Evolutionary conservation across 352 stramenopile genomes (phyloP), one percentile per base, ranked within the genome.

Genomic region (Phytopythium aichiense): DNA sequence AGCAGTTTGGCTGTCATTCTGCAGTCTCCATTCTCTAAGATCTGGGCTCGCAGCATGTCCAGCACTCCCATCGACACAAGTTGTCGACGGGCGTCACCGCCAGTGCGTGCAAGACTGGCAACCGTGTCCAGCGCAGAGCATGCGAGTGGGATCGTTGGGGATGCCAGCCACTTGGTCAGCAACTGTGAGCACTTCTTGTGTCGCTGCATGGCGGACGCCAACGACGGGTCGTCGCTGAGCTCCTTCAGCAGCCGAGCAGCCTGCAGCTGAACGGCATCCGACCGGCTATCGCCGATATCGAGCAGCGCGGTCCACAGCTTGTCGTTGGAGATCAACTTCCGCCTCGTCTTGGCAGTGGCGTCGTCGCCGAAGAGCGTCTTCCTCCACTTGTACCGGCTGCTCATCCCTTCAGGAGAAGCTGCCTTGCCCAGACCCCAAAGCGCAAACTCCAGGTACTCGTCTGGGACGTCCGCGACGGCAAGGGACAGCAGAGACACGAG

Each of bases 291-390:
- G 0, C 60, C 61, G 8, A 70, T 62, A 12, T 67, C 51, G 6
- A 74, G 30, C 3, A 92, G 50, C 4, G 72, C 67, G 0, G 61
- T 57, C 83, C 83, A 92, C 28, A 92, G 64, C 31, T 75, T 71
- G 38, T 77, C 67, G 48, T 77, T 88, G 1, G 52, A 56, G 12
- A 89, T 54, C 8, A 92, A 66, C 52, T 89, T 89, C 2, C 69
- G 64, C 15, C 76, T 58, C 1, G 74, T 92, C 54, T 83, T 87
- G 42, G 65, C 67, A 0, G 67, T 65, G 2, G 66, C 66, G 51
- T 92, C 83, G 30, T 89, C 79, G 0, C 83, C 80, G 40, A 92
- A 86, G 16, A 89, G 56, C 49, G 69, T 71, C 60, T 83, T 84
- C 15, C 83, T 70, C 70, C 79, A 79, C 56, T 81, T 76, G 67